Evolutionary conservation across 1,284 basidiomycete species (phyloP).

Genomic region (Melampsora americana): DNA sequence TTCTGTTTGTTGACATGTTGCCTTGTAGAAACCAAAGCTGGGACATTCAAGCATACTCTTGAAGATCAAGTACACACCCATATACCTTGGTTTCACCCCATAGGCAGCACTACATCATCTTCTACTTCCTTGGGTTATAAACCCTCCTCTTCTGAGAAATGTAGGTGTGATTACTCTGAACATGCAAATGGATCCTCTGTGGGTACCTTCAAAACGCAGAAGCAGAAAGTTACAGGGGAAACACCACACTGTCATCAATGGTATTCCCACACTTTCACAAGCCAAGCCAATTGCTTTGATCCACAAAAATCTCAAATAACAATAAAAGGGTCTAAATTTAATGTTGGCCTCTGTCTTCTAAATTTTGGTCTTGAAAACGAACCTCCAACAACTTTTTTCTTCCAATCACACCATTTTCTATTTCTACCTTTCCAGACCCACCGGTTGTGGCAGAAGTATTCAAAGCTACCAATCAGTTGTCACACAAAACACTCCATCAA

Average conservation of each 20-base stretch:
- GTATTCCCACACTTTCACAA: neutral
- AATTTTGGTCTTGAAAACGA: too few relatives aligned
- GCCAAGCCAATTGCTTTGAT: neutral
- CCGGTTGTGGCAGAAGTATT: neutral
- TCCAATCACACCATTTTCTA: neutral
- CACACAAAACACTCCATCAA: too few relatives aligned
- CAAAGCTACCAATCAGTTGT: too few relatives aligned
- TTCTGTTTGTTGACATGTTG: neutral
- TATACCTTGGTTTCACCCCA: neutral
- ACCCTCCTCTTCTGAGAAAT: neutral
- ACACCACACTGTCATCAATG: neutral
- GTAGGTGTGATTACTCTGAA: neutral
- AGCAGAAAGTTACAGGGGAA: neutral
- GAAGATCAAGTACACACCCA: neutral
- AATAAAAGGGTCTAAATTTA: too few relatives aligned
- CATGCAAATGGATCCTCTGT: neutral
- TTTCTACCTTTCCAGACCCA: neutral
- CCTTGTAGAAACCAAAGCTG: neutral
- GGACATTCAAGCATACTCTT: neutral
- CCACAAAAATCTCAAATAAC: too few relatives aligned
- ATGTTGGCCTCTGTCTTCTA: too few relatives aligned
- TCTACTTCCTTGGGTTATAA: neutral
- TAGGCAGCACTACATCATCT: neutral
- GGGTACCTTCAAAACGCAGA: neutral
- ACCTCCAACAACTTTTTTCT: slow-evolving; percentile 2